These are phyloP conservation scores for Avena eriantha DNA, from an alignment of 176 grass and related monocot species.

Conservation along the genomic window DNA sequence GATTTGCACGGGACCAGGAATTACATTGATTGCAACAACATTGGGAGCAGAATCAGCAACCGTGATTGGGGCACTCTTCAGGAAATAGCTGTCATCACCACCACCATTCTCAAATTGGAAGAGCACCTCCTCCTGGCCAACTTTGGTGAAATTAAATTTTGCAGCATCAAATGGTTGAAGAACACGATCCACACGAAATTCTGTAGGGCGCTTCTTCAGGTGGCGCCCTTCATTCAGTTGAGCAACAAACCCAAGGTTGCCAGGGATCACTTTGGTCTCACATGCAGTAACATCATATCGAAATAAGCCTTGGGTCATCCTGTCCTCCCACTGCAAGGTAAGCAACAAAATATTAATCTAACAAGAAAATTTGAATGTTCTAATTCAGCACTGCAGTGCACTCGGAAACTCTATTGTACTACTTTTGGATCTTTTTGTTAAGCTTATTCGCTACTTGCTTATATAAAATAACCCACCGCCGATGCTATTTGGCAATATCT, in stretches of 20 bases:
- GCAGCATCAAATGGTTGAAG: constrained; percentile 80
- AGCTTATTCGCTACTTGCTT: not conserved
- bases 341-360: constrained; percentile 16
- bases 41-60: constrained; percentile 48
- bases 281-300: constrained; percentile 96
- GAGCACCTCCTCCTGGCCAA: constrained; percentile 83
- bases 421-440: not conserved
- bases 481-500: constrained; percentile 5
- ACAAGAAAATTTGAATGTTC: not conserved
- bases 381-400: not conserved
- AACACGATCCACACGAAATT: constrained; percentile 83
- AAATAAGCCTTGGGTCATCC: constrained; percentile 80
- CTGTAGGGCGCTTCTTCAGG: constrained; percentile 97
- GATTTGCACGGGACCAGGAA: constrained; percentile 1
- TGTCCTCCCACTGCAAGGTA: constrained; percentile 83
- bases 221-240: constrained; percentile 98
- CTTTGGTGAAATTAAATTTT: constrained; percentile 96
- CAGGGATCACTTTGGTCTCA: constrained; percentile 95
- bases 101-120: constrained; percentile 65
- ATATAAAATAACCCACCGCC: not conserved
- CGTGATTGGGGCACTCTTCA: constrained; percentile 44
- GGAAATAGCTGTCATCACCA: constrained; percentile 44
- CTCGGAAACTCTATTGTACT: not conserved
- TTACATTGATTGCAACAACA: constrained; percentile 75
- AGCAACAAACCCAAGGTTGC: constrained; percentile 81